A percentile compares a stretch with the other conserved stretches of the same genome.
These are phyloP conservation scores for Pilasporangium apinafurcum DNA, from an alignment of 352 stramenopile genomes.

Conservation along the genomic window DNA sequence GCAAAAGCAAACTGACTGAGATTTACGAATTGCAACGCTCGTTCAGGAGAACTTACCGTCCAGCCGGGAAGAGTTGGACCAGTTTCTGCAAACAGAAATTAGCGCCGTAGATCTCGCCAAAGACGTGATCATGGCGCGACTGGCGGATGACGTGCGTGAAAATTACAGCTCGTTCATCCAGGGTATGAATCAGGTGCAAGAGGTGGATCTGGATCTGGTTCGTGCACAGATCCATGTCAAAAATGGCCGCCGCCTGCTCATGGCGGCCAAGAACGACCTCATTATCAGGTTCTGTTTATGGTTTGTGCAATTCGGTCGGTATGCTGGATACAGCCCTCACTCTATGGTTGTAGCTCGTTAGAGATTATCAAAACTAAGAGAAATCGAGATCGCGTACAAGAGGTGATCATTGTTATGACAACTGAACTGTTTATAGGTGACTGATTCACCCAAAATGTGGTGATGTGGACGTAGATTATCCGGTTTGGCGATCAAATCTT, in stretches of 20 bases:
- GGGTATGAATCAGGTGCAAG: conserved; percentile 84
- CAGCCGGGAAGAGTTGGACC: conserved; percentile 33
- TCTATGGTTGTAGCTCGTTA: conserved; percentile 34
- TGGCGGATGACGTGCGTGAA: conserved; percentile 78
- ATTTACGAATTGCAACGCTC: background rate
- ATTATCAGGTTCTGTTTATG: conserved; percentile 37
- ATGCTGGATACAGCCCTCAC: background rate
- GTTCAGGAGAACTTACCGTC: conserved; percentile 59
- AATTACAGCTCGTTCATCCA: conserved; percentile 80
- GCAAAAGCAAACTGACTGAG: background rate
- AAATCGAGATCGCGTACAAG: conserved; percentile 70
- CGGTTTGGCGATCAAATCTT: conserved; percentile 31
- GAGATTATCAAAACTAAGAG: conserved; percentile 81
- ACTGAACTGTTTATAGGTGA: too few species aligned
- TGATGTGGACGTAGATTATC: conserved; percentile 41
- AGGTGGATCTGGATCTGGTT: conserved; percentile 81
- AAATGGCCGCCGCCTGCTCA: conserved; percentile 68
- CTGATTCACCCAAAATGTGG: background rate
- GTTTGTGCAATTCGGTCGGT: background rate
- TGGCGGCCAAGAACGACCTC: conserved; percentile 65
- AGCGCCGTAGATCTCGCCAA: conserved; percentile 75
- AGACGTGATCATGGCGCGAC: conserved; percentile 60
- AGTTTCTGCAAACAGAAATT: conserved; percentile 79
- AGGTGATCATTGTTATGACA: conserved; percentile 18
- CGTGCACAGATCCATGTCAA: conserved; percentile 86